Conservation (phyloP, 495 filamentous ascomycete genomes). For the Daldinia vernicosa region DNA sequence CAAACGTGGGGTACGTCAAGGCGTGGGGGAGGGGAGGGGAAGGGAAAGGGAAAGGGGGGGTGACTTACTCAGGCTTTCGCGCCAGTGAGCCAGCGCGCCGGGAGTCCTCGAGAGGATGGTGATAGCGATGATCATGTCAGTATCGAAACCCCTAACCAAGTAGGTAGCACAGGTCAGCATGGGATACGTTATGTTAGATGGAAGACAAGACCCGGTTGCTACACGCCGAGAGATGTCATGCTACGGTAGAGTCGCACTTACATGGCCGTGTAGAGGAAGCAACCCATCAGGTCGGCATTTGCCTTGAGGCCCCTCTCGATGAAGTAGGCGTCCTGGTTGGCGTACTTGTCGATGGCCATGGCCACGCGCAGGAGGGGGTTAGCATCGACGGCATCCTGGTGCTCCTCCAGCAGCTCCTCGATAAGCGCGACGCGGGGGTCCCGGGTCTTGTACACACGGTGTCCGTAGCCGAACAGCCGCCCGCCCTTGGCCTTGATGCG, state of each 20-base stretch:
- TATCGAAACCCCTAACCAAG: constrained; percentile 38
- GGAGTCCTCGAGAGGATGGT: constrained; percentile 43
- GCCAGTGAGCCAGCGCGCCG: constrained; percentile 48
- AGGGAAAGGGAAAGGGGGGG: background rate
- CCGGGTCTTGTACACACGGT: constrained; percentile 63
- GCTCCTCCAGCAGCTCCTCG: constrained; percentile 55
- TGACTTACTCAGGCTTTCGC: constrained; percentile 45
- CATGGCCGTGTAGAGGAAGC: constrained; percentile 66
- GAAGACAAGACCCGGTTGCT: background rate
- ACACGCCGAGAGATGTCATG: background rate
- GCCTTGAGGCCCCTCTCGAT: constrained; percentile 56
- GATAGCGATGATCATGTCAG: constrained; percentile 43
- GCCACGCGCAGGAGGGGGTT: constrained; percentile 61
- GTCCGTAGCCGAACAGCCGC: constrained; percentile 68
- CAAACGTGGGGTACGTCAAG: background rate
- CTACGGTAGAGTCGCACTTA: constrained; percentile 27
- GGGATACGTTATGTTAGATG: background rate
- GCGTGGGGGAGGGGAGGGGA: background rate
- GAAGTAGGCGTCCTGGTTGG: constrained; percentile 63
- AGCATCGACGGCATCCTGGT: constrained; percentile 46
- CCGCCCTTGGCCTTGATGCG: constrained; percentile 60
- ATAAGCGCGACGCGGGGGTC: constrained; percentile 63
- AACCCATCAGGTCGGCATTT: constrained; percentile 67
- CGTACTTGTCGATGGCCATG: constrained; percentile 59
- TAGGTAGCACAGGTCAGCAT: background rate